Evolutionary conservation across 192 early-diverging fungal genomes (phyloP), one percentile per base, ranked within the genome.

Genomic region (Diversispora eburnea): DNA sequence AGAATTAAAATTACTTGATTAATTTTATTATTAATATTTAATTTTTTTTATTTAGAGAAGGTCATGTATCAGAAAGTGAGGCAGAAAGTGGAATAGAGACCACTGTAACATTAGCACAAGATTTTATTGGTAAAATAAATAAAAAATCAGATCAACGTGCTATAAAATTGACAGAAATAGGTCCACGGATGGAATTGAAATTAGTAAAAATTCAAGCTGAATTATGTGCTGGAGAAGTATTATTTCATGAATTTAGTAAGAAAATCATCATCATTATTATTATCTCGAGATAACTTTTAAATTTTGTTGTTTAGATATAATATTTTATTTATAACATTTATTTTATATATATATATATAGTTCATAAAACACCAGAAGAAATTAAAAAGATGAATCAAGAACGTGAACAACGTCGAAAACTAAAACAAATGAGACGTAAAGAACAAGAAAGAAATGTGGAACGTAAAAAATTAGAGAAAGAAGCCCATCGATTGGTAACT

Each of bases 161-260:
- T 0, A 89, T 99, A 19, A 85, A 89, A 22, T 82, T 99, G 25
- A 78, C 87, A 17, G 97, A 99, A 82, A 77, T 98, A 5, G 97
- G 97, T 2, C 97, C 97, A 33, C 85, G 96, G 42, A 88, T 99
- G 88, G 87, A 93, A 51, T 81, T 98, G 55, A 75, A 82, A 59
- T 82, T 99, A 58, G 77, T 93, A 67, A 99, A 99, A 85, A 90
- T 99, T 55, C 87, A 95, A 75, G 87, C 77, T 48, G 97, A 94
- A 2, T 74, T 99, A 67, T 94, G 94, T 73, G 90, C 88, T 49
- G 97, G 96, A 47, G 94, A 97, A 58, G 89, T 99, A n/a, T 79
- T 99, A 39, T 93, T 91, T 80, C 96, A 99, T 82, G 86, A 86
- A 57, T 89, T 88, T 74, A 75, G 89, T 91, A 85, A 77, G 87